A percentile compares a stretch with the other conserved stretches of the same genome.
Evolutionary conservation across 176 grass and related monocot genomes (phyloP).

Genomic region (Dendrocalamus sinicus): DNA sequence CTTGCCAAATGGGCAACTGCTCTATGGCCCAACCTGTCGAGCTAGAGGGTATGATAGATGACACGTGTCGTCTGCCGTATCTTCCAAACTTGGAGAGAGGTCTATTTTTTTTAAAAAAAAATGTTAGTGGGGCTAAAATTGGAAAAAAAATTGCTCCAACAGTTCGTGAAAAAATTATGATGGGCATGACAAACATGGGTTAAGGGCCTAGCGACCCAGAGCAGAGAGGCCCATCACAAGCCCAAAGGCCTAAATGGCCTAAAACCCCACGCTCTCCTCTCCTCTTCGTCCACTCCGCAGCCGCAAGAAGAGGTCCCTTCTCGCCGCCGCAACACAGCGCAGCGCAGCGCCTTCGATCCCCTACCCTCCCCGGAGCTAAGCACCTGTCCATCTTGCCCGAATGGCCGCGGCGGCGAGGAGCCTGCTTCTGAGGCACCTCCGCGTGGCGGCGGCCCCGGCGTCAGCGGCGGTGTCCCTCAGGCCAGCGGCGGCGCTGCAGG

Average conservation of each 20-base stretch:
- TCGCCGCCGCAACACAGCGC: constrained; percentile 4
- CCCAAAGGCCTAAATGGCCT: background rate
- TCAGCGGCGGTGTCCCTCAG: constrained; percentile 33
- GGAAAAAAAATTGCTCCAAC: too few relatives aligned
- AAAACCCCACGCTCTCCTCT: background rate
- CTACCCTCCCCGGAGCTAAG: background rate
- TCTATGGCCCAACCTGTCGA: too few relatives aligned
- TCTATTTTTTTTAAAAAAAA: too few relatives aligned
- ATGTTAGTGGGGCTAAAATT: too few relatives aligned
- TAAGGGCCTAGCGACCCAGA: background rate
- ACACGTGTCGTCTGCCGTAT: too few relatives aligned
- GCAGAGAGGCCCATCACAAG: background rate
- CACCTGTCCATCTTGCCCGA: background rate
- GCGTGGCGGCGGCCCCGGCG: constrained; percentile 36
- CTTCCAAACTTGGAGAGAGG: too few relatives aligned
- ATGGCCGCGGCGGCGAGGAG: constrained; percentile 51
- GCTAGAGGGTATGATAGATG: too few relatives aligned
- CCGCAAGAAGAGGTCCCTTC: background rate
- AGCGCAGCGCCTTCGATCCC: background rate
- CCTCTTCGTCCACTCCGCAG: background rate
- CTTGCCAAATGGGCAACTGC: too few relatives aligned
- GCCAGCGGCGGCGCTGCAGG: constrained; percentile 46
- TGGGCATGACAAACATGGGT: background rate
- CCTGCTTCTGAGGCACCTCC: constrained; percentile 59
- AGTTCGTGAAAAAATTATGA: too few relatives aligned